Conservation (phyloP, 2,329 filamentous ascomycete genomes). For the Phialophora tarda region DNA sequence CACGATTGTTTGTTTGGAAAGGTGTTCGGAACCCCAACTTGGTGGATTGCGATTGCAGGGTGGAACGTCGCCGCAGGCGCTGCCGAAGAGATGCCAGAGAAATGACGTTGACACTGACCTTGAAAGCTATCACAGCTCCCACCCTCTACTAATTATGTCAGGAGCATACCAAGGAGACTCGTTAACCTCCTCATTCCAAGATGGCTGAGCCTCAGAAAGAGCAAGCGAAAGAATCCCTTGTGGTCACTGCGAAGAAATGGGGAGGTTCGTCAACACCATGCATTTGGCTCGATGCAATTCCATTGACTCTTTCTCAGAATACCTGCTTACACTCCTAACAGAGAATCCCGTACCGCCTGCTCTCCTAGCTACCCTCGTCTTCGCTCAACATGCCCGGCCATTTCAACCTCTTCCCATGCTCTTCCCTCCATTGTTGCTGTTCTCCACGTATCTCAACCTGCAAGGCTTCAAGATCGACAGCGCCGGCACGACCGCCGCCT, state of each 20-base stretch:
- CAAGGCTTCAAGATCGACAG: conserved; percentile 66
- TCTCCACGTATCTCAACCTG: conserved; percentile 70
- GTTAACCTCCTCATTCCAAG: not conserved
- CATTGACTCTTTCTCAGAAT: conserved; percentile 34
- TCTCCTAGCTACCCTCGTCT: conserved; percentile 68
- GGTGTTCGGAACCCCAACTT: conserved; percentile 30
- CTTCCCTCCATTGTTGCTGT: conserved; percentile 69
- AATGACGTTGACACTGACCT: conserved; percentile 18
- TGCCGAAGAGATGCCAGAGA: conserved; percentile 14
- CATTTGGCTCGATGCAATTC: conserved; percentile 18
- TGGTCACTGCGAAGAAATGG: conserved; percentile 39
- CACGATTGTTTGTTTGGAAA: conserved; percentile 20
- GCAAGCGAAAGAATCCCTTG: conserved; percentile 34
- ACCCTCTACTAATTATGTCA: not conserved
- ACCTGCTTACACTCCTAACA: conserved; percentile 45
- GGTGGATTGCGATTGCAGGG: conserved; percentile 20
- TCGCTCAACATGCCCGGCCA: conserved; percentile 69
- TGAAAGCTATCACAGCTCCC: not conserved
- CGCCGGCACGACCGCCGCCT: conserved; percentile 67
- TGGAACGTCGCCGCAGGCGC: not conserved
- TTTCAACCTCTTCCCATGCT: conserved; percentile 70
- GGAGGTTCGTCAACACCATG: conserved; percentile 36
- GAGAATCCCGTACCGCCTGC: conserved; percentile 69
- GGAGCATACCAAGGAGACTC: not conserved
- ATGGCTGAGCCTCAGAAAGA: conserved; percentile 35